phyloP scores from a whole-genome alignment of 345 rosid genomes.

The Hypericum androsaemum region DNA sequence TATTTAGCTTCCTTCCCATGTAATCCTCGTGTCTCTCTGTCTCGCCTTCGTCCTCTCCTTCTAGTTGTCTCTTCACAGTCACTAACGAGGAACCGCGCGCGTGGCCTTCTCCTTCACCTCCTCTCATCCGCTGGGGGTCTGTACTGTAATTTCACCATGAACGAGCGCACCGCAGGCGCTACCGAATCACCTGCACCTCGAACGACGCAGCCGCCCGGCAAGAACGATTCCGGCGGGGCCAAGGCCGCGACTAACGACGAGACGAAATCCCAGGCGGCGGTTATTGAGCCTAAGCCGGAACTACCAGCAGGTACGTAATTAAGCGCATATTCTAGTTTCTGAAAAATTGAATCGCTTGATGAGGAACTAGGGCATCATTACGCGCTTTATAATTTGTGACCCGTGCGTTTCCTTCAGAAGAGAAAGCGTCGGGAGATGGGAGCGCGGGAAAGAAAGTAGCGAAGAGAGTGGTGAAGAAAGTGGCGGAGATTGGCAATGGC shows the following conservation, averaged over 20 bases:
- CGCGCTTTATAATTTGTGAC: neutral
- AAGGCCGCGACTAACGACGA: slow-evolving; percentile 10
- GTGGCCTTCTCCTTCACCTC: too few species aligned
- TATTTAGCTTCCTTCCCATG: too few species aligned
- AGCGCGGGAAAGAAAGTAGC: slow-evolving; percentile 11
- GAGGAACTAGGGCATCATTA: too few species aligned
- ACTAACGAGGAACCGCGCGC: too few species aligned
- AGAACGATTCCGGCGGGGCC: slow-evolving; percentile 16
- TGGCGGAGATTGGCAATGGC: slow-evolving; percentile 11
- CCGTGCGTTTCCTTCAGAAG: slow-evolving; percentile 17
- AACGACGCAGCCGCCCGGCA: slow-evolving; percentile 31
- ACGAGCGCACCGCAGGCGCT: slow-evolving; percentile 22
- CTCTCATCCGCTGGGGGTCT: too few species aligned
- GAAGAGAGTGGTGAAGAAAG: slow-evolving; percentile 18
- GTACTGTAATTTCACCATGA: slow-evolving; percentile 17
- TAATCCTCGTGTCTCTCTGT: too few species aligned
- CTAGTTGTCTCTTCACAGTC: too few species aligned
- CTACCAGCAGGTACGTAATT: slow-evolving; percentile 22
- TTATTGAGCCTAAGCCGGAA: slow-evolving; percentile 17
- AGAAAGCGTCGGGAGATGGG: slow-evolving; percentile 9
- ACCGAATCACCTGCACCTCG: slow-evolving; percentile 16
- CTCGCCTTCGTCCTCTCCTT: too few species aligned
- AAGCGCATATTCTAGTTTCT: neutral
- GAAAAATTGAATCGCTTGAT: neutral
- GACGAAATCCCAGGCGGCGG: slow-evolving; percentile 1